Base-by-base conservation (phyloP, 164 flowering plant species). In the Amborella trichopoda region DNA sequence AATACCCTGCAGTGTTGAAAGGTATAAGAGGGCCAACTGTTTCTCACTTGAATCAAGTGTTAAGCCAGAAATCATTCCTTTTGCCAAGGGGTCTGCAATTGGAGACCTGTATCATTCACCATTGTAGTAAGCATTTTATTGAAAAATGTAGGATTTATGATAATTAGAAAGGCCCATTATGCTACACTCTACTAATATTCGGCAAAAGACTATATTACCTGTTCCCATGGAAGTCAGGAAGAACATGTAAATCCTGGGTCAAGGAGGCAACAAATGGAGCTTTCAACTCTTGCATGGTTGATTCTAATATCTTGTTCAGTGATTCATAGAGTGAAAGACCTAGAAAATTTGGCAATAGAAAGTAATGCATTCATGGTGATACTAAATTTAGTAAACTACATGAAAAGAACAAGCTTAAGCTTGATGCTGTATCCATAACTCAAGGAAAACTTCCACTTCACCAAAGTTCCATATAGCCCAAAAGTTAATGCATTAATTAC, bases 151-250 rank as follows among this genome's bases (percentile, higher is more conserved):
- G n/a, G n/a, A n/a, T n/a, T n/a, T n/a, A n/a, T n/a, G n/a, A n/a
- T n/a, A n/a, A n/a, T n/a, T n/a, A n/a, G n/a, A n/a, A n/a, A n/a
- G n/a, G n/a, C n/a, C n/a, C n/a, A n/a, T n/a, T n/a, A n/a, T n/a
- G n/a, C n/a, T n/a, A n/a, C n/a, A n/a, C n/a, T n/a, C 34, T 6
- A 30, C 34, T 30, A 30, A 6, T 13, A 30, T 30, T 30, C 34
- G 13, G 13, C 9, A 5, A 1, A 14, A 41, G 45, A 2, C 2
- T 18, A 2, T 22, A 21, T 27, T 54, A 81, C 94, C 96, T 80
- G 61, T 91, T 91, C 49, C 98, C 98, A 70, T 91, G 98, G 53
- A 83, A 91, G 53, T 91, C 96, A 11, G 98, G 96, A 55, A 87
- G 87, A 23, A 91, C 69, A 65, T 91, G 96, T 8, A 79, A 32